These are phyloP conservation scores for Rosa chinensis DNA, from an alignment of 306 rosid species.

Conservation along the genomic window DNA sequence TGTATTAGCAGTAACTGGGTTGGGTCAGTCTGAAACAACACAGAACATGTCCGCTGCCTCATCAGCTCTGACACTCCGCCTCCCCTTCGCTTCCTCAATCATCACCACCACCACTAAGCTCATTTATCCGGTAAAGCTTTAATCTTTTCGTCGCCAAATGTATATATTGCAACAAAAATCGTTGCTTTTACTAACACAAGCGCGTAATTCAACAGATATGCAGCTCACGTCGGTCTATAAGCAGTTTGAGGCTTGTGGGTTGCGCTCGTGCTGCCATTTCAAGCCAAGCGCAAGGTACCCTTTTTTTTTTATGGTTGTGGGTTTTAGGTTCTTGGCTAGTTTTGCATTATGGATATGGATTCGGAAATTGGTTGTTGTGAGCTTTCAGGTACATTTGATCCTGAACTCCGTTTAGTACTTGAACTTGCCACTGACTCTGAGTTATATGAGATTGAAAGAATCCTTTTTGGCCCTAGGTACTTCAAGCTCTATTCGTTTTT, in stretches of 20 bases:
- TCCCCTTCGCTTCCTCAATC: conserved; percentile 28
- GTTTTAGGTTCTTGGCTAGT: conserved; percentile 13
- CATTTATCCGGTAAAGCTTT: conserved; percentile 27
- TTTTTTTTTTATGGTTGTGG: background rate
- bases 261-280: conserved; percentile 48
- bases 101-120: conserved; percentile 14
- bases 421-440: conserved; percentile 85
- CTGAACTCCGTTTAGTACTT: conserved; percentile 69
- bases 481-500: background rate
- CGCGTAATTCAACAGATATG: conserved; percentile 17
- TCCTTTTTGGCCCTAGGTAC: conserved; percentile 86
- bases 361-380: background rate
- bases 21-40: background rate
- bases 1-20: background rate
- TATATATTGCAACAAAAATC: background rate
- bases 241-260: conserved; percentile 39
- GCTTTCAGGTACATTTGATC: conserved; percentile 55
- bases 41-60: conserved; percentile 8
- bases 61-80: conserved; percentile 24
- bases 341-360: background rate
- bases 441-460: conserved; percentile 69
- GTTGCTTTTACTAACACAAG: conserved; percentile 7
- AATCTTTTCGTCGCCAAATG: background rate
- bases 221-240: conserved; percentile 28
- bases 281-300: conserved; percentile 39